Percentiles rank a stretch among this genome's conserved stretches.
These are phyloP conservation scores for Dactylellina drechsleri DNA, from an alignment of 2,329 filamentous ascomycete genomes.

Conservation along the genomic window DNA sequence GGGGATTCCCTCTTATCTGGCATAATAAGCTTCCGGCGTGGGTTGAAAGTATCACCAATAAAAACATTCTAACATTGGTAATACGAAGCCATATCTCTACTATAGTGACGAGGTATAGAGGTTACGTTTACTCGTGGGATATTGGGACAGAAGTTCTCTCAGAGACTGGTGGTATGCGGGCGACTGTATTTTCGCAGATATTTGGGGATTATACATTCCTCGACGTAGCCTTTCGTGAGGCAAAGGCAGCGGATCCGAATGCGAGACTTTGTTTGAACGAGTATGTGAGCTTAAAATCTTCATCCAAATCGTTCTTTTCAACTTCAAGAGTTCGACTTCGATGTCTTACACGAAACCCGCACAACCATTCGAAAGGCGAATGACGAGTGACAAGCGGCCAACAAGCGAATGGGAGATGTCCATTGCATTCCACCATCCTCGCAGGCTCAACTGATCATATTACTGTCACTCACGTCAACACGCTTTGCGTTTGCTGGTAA, in stretches of 20 bases:
- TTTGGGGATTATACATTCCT: slow-evolving; percentile 22
- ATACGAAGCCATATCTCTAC: slow-evolving; percentile 71
- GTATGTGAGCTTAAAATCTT: slow-evolving; percentile 12
- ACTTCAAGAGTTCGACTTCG: no score
- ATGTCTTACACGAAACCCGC: no score
- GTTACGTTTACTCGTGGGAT: slow-evolving; percentile 70
- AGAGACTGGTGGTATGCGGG: neutral
- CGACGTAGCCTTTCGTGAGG: slow-evolving; percentile 19
- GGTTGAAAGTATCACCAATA: slow-evolving; percentile 68
- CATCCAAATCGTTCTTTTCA: neutral
- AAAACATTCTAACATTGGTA: slow-evolving; percentile 65
- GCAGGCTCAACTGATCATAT: no score
- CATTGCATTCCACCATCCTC: no score
- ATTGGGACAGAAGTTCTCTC: slow-evolving; percentile 16
- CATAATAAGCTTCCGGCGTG: slow-evolving; percentile 70
- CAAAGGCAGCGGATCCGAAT: slow-evolving; percentile 19
- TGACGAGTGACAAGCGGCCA: no score
- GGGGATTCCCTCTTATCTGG: slow-evolving; percentile 75
- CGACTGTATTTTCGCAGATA: slow-evolving; percentile 6
- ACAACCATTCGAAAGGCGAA: no score
- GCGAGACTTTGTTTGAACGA: slow-evolving; percentile 33
- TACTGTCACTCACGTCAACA: no score
- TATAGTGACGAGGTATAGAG: slow-evolving; percentile 70
- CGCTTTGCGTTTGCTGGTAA: no score
- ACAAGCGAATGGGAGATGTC: no score